Evolutionary conservation across 768 basidiomycete species (phyloP).

Genomic region (Mycena epipterygia): DNA sequence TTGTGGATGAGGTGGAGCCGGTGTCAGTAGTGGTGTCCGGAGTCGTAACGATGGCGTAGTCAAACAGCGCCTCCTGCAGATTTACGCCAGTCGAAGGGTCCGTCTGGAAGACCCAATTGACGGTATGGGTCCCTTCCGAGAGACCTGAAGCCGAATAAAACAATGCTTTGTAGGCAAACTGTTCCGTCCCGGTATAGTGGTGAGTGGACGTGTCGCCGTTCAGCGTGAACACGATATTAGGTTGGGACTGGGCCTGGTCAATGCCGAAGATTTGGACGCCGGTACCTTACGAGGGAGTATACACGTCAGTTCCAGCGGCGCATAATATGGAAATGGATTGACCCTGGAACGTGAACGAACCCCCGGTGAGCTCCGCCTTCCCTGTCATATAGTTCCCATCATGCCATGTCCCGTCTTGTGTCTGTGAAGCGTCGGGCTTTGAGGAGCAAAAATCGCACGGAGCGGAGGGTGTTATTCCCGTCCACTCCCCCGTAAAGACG

Average conservation of each 20-base stretch:
- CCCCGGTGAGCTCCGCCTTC: background rate
- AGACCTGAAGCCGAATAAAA: constrained; percentile 27
- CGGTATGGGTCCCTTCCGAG: constrained; percentile 9
- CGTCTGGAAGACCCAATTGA: constrained; percentile 17
- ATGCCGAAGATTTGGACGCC: constrained; percentile 29
- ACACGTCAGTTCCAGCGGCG: background rate
- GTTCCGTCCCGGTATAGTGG: constrained; percentile 27
- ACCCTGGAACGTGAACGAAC: constrained; percentile 31
- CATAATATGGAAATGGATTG: background rate
- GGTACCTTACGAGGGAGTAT: constrained; percentile 1
- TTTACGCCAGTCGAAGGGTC: background rate
- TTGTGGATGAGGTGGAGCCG: background rate
- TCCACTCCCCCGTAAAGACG: constrained; percentile 16
- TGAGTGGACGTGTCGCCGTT: background rate
- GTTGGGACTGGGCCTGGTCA: constrained; percentile 13
- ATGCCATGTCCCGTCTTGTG: constrained; percentile 11
- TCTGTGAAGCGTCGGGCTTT: constrained; percentile 12
- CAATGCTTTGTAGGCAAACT: constrained; percentile 16
- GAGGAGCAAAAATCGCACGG: constrained; percentile 18
- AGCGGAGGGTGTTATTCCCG: background rate
- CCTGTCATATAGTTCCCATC: constrained; percentile 16
- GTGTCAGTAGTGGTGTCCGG: background rate
- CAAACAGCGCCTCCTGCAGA: constrained; percentile 27
- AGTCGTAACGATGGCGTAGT: constrained; percentile 27
- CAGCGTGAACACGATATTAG: constrained; percentile 30